Evolutionary conservation across 352 stramenopile genomes (phyloP).

Genomic region (Globisporangium cederbergense): DNA sequence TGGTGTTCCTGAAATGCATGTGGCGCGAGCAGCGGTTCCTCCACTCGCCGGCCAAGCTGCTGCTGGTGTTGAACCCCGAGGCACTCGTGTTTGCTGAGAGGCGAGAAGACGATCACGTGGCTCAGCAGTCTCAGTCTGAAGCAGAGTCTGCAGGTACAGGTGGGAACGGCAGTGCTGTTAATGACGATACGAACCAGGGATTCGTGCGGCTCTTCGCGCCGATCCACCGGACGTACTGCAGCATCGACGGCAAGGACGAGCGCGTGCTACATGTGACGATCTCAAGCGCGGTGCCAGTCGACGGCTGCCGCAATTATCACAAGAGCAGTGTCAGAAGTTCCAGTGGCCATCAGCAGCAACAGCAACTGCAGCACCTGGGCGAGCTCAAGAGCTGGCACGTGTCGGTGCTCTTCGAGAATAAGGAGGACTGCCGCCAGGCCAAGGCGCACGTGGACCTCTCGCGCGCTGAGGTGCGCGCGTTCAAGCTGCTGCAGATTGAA

Average conservation of each 20-base stretch:
- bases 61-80: constrained; percentile 76
- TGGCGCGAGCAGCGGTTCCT: constrained; percentile 81
- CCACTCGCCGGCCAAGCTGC: constrained; percentile 45
- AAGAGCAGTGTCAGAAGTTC: constrained; percentile 31
- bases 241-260: constrained; percentile 64
- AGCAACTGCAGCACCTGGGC: constrained; percentile 12
- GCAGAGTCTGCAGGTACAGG: background rate
- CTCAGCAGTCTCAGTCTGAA: background rate
- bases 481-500: constrained; percentile 78
- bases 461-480: constrained; percentile 69
- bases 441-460: constrained; percentile 72
- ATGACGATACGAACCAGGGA: constrained; percentile 25
- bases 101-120: background rate
- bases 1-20: constrained; percentile 68
- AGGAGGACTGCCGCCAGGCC: constrained; percentile 60
- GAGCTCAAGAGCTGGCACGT: constrained; percentile 54
- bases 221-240: constrained; percentile 71
- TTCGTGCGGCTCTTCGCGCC: constrained; percentile 65
- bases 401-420: constrained; percentile 56
- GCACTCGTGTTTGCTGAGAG: constrained; percentile 66
- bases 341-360: background rate
- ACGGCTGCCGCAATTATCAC: constrained; percentile 56
- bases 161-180: constrained; percentile 15
- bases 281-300: constrained; percentile 47
- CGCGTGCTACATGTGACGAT: constrained; percentile 69